These are phyloP conservation scores for Podospora australis DNA, from an alignment of 495 filamentous ascomycete species.

Conservation along the genomic window DNA sequence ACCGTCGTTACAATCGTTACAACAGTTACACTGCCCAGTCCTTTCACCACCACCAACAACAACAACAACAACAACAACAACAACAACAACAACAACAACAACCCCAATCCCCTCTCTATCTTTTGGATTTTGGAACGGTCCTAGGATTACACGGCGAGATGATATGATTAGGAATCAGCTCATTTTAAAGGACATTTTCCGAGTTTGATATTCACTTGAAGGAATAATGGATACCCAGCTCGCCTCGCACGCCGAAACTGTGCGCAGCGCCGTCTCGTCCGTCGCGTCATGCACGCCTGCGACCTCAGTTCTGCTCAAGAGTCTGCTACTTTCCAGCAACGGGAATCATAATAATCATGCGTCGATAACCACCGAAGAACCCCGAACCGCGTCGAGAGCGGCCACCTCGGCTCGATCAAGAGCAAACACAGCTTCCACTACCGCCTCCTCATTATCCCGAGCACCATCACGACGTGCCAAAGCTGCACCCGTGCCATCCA, in stretches of 20 bases:
- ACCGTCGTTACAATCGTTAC: no score
- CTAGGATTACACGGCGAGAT: slow-evolving; percentile 12
- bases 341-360: slow-evolving; percentile 22
- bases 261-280: slow-evolving; percentile 45
- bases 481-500: slow-evolving; percentile 7
- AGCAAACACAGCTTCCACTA: slow-evolving; percentile 15
- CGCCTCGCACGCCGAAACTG: slow-evolving; percentile 38
- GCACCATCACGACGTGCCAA: slow-evolving; percentile 14
- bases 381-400: slow-evolving; percentile 21
- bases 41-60: no score
- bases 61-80: no score
- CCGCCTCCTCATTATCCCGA: slow-evolving; percentile 6
- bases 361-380: slow-evolving; percentile 3
- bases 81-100: no score
- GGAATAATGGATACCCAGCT: slow-evolving; percentile 40
- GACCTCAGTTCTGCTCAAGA: slow-evolving; percentile 43
- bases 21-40: no score
- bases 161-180: slow-evolving; percentile 28
- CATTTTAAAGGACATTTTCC: slow-evolving; percentile 13
- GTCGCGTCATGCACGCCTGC: slow-evolving; percentile 47
- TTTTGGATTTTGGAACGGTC: slow-evolving; percentile 27
- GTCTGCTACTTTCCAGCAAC: slow-evolving; percentile 38
- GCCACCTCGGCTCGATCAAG: slow-evolving; percentile 16
- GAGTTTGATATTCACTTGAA: slow-evolving; percentile 10
- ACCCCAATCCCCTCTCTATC: not conserved